Base-by-base conservation (phyloP, 2,329 filamentous ascomycete species). In the Pyrenophora tritici-repentis region DNA sequence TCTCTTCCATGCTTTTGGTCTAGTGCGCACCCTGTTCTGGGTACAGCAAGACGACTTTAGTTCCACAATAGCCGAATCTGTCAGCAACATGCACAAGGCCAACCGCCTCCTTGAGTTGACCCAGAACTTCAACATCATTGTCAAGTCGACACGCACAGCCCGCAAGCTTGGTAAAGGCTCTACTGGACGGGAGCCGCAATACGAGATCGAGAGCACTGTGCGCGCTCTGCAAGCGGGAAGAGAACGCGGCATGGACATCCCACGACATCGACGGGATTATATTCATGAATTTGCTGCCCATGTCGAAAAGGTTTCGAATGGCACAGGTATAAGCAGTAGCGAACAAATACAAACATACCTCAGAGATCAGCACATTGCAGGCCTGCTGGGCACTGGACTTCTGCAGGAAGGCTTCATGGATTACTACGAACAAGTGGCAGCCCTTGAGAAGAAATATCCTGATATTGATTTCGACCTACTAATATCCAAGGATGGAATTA, bases 21-120 rank as follows among this genome's bases (percentile, higher is more conserved):
- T 86, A 14, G 86, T 96, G 3, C 85, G 91, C 41, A 87, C 93
- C 78, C 79, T 97, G 1, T 68, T 92, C 33, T 92, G 91, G 86
- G 65, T 86, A 3, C 80, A 83, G 1, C 78, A 86, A 36, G 76
- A 82, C 0, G 87, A 90, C 48, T 84, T 84, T 57, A 63, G 73
- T 6, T 55, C 71, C 1, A 59, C 90, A 1, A 51, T 96, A 6
- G 88, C 92, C 0, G 82, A 44, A 75, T 76, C 61, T 2, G 66
- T 88, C 2, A 71, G 77, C 29, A 71, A 76, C 1, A 82, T 87
- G n/a, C 79, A 74, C 35, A 86, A 85, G 38, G 69, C 79, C 17
- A 78, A 83, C 4, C 68, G 89, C 4, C 78, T 87, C 44, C 77
- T 82, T 1, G 86, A 91, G 58, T 72, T 88, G 3, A 70, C 79